Evolutionary conservation across 352 stramenopile genomes (phyloP), one percentile per base, ranked within the genome.

Genomic region (Globisporangium yorkense): DNA sequence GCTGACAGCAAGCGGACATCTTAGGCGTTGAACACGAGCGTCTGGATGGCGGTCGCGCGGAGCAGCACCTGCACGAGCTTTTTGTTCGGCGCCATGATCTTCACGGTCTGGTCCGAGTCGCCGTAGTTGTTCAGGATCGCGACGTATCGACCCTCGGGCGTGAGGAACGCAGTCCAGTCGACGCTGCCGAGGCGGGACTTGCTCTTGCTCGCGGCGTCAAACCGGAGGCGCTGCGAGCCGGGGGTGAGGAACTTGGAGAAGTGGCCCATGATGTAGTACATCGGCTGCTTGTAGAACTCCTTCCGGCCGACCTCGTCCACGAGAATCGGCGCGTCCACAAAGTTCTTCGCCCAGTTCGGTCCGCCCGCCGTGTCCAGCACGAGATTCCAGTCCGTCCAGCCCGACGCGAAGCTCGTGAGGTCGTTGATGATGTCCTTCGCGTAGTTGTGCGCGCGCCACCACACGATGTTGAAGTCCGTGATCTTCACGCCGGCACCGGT

Each of bases 361-460:
- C 87, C 87, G 3, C 75, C 75, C 0, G 39, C 52, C 15, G 66
- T 77, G 58, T 81, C 69, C 18, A 96, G 71, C 6, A 84, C 62
- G 10, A 96, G 31, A 57, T 96, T 96, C 86, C 86, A 95, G 66
- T 95, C 80, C 27, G 80, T 86, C 84, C 86, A 96, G 0, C 81
- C 80, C 0, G 51, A 51, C 2, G 84, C 75, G 48, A 75, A 81
- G 61, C 74, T 88, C 52, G 85, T 87, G 40, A 93, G 57, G 57
- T 96, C 81, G 52, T 84, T 78, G 52, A 96, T 77, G 47, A 96
- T 90, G 58, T 96, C 85, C 56, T 83, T 78, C 7, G 71, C 74
- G 56, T 89, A 84, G 55, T 84, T 82, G 59, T 96, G 75, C 1
- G 75, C 82, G 54, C 82, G 70, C 35, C 66, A 71, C 80, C 81